These are phyloP conservation scores for Carex myosuroides DNA, from an alignment of 176 grass and related monocot species.

Conservation along the genomic window DNA sequence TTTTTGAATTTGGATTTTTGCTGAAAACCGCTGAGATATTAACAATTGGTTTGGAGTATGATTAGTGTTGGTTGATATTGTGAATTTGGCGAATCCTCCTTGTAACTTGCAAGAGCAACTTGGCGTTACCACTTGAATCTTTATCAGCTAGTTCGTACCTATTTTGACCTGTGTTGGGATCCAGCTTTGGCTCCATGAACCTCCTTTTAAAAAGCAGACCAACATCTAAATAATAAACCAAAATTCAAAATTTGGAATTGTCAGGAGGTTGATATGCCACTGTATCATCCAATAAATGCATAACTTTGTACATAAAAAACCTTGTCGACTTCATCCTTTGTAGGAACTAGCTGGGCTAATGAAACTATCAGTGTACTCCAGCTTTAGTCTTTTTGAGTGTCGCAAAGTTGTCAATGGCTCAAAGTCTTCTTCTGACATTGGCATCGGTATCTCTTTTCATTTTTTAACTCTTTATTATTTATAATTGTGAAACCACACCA, in stretches of 20 bases:
- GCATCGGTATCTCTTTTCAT: constrained; percentile 62
- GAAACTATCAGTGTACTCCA: constrained; percentile 99
- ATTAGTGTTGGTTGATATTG: not conserved
- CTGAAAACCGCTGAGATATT: not conserved
- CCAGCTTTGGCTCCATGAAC: not conserved
- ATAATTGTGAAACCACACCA: not conserved
- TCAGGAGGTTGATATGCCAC: not conserved
- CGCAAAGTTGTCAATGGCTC: constrained; percentile 93
- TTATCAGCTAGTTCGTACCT: not conserved
- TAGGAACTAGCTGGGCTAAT: constrained; percentile 98
- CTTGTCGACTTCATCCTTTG: not conserved
- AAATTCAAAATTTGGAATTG: not conserved
- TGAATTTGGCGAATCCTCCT: not conserved
- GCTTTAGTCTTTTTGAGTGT: constrained; percentile 98
- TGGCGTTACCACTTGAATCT: not conserved
- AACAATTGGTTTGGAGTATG: not conserved
- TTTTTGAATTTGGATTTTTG: not conserved
- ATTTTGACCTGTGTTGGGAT: not conserved
- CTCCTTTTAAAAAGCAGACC: not conserved
- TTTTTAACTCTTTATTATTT: not conserved
- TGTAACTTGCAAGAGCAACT: not conserved
- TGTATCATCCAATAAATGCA: not conserved
- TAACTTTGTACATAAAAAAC: not conserved
- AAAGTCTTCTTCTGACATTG: constrained; percentile 85
- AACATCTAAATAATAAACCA: not conserved